Evolutionary conservation across 306 rosid genomes (phyloP).

Genomic region (Carpinus viminea): DNA sequence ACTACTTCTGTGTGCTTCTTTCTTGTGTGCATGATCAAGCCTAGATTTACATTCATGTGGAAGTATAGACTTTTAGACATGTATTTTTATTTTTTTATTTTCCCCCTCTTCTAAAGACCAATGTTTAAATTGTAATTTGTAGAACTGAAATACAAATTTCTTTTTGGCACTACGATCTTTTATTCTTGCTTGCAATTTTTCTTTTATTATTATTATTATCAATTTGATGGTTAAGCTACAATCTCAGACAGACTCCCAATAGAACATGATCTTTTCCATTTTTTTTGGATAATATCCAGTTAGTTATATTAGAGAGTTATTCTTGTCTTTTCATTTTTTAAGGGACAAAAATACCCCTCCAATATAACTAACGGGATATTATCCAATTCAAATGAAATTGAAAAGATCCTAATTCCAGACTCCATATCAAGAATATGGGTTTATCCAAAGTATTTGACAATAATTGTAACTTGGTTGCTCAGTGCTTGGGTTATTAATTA

Average conservation of each 20-base stretch:
- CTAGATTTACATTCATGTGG: constrained; percentile 3
- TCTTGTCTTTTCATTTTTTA: too few species aligned
- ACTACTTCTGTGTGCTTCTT: constrained; percentile 1
- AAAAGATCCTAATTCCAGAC: not conserved
- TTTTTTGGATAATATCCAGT: too few species aligned
- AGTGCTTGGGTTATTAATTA: not conserved
- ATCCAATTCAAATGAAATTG: too few species aligned
- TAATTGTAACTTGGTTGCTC: too few species aligned
- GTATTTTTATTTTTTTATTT: not conserved
- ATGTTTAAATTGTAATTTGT: constrained; percentile 15
- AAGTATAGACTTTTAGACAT: not conserved
- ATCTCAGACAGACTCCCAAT: too few species aligned
- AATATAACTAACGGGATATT: too few species aligned
- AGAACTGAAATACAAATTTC: constrained; percentile 18
- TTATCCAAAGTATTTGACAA: too few species aligned
- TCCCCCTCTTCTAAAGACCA: not conserved
- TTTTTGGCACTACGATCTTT: not conserved
- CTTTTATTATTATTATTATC: too few species aligned
- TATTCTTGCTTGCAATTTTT: not conserved
- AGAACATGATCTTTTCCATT: too few species aligned
- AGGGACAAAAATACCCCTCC: too few species aligned
- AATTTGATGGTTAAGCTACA: too few species aligned
- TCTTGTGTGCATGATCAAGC: not conserved
- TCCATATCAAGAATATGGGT: not conserved
- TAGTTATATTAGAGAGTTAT: too few species aligned